Evolutionary conservation across 805 yeast species (phyloP), one percentile per base, ranked within the genome.

Genomic region (Candida ulmi): DNA sequence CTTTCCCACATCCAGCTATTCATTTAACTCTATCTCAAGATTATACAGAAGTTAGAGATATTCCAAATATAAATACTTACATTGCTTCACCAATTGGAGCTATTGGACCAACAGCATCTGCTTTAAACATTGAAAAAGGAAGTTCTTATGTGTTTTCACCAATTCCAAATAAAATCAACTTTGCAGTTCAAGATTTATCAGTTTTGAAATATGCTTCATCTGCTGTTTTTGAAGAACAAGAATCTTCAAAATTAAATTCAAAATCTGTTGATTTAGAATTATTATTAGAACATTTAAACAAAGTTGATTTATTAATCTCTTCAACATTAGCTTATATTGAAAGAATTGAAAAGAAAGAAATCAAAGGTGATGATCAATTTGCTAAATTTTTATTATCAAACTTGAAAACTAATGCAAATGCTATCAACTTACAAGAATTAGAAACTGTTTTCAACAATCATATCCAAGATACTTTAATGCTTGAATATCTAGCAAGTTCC

Each of bases 401-500:
- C 43, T 70, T 80, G 58, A 69, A 69, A 51, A 66, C 66, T 50
- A 74, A 71, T 50, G 75, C 80, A 45, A 66, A 70, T 42, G 69
- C 77, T 41, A 58, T 69, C 45, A 54, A 58, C 40, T 47, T 50
- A 46, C 76, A 73, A 33, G 70, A 71, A 37, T 68, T 83, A 52
- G 77, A 75, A 55, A 62, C 69, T 47, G 71, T 79, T 45, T 78
- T 86, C 70, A 78, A 76, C 57, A 71, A 75, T 28, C 88, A 85
- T 59, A 69, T 81, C 57, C 88, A 85, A 61, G 95, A 88, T 54
- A 79, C 87, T 32, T 70, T 84, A 45, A 76, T 87, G 78, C 74
- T 88, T 46, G 91, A 85, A 58, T 84, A 82, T 58, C 72, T 88
- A 62, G 82, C 95, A 41, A 78, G 82, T 50, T 84, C 93, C 40